phyloP scores from a whole-genome alignment of 768 basidiomycete species.

The Rhizopogon sp. region DNA sequence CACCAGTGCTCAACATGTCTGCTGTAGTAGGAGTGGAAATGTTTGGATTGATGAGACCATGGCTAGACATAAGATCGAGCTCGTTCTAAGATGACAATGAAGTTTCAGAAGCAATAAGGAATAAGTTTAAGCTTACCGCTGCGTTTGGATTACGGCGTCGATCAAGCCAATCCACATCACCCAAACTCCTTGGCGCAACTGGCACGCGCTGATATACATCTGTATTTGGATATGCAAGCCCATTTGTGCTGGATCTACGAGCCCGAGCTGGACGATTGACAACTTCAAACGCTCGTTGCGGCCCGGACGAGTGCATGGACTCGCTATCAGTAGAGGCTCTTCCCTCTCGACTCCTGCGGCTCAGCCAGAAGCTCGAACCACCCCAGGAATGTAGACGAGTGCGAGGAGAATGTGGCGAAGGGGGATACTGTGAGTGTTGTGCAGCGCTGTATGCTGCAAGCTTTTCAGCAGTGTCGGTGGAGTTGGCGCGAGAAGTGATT shows the following conservation, averaged over 20 bases:
- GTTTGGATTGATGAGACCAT: slow-evolving; percentile 34
- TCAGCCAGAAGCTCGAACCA: slow-evolving; percentile 31
- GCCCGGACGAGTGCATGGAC: slow-evolving; percentile 28
- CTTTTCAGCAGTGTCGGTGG: slow-evolving; percentile 38
- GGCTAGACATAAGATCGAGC: slow-evolving; percentile 63
- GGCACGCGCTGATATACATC: slow-evolving; percentile 40
- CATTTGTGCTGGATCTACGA: slow-evolving; percentile 47
- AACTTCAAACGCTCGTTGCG: slow-evolving; percentile 42
- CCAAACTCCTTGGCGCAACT: slow-evolving; percentile 47
- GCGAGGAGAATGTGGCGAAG: slow-evolving; percentile 27
- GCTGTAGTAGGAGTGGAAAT: slow-evolving; percentile 48
- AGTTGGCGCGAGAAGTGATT: slow-evolving; percentile 29
- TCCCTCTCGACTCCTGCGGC: slow-evolving; percentile 30
- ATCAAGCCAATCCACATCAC: slow-evolving; percentile 76
- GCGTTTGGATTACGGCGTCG: slow-evolving; percentile 66
- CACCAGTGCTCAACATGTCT: slow-evolving; percentile 41
- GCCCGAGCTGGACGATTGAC: slow-evolving; percentile 44
- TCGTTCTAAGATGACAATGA: slow-evolving; percentile 47
- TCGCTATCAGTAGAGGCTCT: slow-evolving; percentile 37
- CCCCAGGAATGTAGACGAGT: slow-evolving; percentile 33
- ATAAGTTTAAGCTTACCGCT: slow-evolving; percentile 46
- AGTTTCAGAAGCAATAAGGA: slow-evolving; percentile 10
- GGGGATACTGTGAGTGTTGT: slow-evolving; percentile 26
- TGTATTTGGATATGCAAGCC: slow-evolving; percentile 37
- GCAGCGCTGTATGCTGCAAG: slow-evolving; percentile 23